phyloP scores from a whole-genome alignment of 441 rosid species.

The Heliophila coronopifolia region DNA sequence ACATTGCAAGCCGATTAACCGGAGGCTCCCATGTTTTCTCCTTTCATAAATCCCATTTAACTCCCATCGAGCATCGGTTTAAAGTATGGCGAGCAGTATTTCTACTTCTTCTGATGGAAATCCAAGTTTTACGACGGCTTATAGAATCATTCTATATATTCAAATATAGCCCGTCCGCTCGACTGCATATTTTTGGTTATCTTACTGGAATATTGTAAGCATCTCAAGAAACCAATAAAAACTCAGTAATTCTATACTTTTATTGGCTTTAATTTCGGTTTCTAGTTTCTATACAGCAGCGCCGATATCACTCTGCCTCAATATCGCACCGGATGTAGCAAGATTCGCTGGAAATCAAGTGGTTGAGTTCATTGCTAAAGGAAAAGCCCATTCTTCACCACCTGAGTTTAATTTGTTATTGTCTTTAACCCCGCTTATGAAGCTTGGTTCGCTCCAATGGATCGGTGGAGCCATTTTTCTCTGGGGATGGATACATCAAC shows the following conservation, averaged over 20 bases:
- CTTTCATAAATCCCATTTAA: conserved; percentile 33
- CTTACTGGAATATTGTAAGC: conserved; percentile 66
- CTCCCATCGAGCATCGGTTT: conserved; percentile 30
- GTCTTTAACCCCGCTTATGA: conserved; percentile 33
- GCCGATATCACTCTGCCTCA: conserved; percentile 58
- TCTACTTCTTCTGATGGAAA: conserved; percentile 59
- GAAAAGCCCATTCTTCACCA: conserved; percentile 29
- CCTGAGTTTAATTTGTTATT: conserved; percentile 32
- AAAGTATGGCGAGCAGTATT: conserved; percentile 48
- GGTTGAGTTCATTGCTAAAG: conserved; percentile 38
- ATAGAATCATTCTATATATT: conserved; percentile 50
- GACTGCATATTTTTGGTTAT: conserved; percentile 60
- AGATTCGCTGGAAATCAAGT: conserved; percentile 35
- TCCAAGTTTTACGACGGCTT: conserved; percentile 61
- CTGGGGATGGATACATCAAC: conserved; percentile 73
- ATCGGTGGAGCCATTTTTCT: conserved; percentile 49
- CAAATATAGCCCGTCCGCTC: conserved; percentile 61
- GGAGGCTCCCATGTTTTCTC: conserved; percentile 47
- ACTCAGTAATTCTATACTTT: no score
- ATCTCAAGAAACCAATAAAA: conserved; percentile 1
- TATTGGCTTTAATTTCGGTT: not conserved
- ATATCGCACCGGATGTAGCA: conserved; percentile 36
- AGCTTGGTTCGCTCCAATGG: conserved; percentile 51
- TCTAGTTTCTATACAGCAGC: conserved; percentile 51
- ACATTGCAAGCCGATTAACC: conserved; percentile 36